Conservation (phyloP, 148 eudicot species). For the Hydrangea macrophylla region DNA sequence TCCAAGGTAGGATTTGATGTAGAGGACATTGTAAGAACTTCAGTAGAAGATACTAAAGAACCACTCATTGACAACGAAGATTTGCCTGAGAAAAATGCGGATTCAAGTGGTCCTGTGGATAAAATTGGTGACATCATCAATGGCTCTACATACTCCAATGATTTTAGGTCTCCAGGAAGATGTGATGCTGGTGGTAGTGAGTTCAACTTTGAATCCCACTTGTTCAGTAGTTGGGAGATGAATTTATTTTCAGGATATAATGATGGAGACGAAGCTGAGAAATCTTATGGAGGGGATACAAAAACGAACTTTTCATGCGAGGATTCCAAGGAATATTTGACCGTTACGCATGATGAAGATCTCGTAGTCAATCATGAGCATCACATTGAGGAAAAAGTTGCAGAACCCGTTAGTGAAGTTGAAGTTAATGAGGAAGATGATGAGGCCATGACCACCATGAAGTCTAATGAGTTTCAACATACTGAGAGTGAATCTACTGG, state of each 20-base stretch:
- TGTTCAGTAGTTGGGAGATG: slow-evolving; percentile 23
- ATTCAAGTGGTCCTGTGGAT: not conserved
- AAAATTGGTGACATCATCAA: not conserved
- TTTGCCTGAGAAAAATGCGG: not conserved
- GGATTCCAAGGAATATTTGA: slow-evolving; percentile 2
- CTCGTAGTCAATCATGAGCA: not conserved
- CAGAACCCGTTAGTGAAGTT: not conserved
- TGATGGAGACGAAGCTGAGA: slow-evolving; percentile 3
- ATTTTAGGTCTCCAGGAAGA: slow-evolving; percentile 6
- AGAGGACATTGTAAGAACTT: not conserved
- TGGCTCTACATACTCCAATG: not conserved
- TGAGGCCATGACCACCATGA: not conserved
- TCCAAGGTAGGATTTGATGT: not conserved
- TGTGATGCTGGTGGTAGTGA: no score
- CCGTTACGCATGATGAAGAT: slow-evolving; percentile 1
- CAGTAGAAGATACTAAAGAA: not conserved
- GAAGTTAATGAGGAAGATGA: not conserved
- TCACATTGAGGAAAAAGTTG: slow-evolving; percentile 1
- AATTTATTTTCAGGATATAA: slow-evolving; percentile 19
- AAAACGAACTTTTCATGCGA: not conserved
- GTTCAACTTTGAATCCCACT: slow-evolving; percentile 9
- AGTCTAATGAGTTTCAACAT: not conserved
- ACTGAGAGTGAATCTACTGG: not conserved
- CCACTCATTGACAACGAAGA: not conserved
- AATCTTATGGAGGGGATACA: not conserved